Percentiles rank a stretch among this genome's conserved stretches.
These are phyloP conservation scores for Cornus controversa DNA, from an alignment of 148 eudicot species.

Conservation along the genomic window DNA sequence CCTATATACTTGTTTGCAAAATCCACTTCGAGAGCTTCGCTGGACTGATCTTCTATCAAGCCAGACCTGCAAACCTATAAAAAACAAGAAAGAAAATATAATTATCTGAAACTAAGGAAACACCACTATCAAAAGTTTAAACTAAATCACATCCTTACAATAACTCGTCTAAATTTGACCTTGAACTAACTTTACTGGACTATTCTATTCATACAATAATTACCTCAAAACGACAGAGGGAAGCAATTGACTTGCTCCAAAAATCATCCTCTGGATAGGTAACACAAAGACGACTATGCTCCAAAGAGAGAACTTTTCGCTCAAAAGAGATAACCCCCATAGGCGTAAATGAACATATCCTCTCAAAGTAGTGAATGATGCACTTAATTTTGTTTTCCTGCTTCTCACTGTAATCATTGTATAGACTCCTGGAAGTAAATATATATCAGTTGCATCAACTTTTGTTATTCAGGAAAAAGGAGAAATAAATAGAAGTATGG, in stretches of 20 bases:
- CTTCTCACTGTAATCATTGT: slow-evolving; percentile 48
- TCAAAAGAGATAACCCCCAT: slow-evolving; percentile 75
- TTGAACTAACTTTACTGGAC: neutral
- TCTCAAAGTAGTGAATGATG: slow-evolving; percentile 78
- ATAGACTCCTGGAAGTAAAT: slow-evolving; percentile 57
- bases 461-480: neutral
- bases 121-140: neutral
- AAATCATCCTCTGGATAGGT: slow-evolving; percentile 51
- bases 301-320: slow-evolving; percentile 75
- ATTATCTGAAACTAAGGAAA: neutral
- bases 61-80: slow-evolving; percentile 65
- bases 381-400: slow-evolving; percentile 87
- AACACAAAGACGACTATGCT: slow-evolving; percentile 29
- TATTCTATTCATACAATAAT: neutral
- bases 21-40: slow-evolving; percentile 86
- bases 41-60: slow-evolving; percentile 78
- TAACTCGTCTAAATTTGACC: neutral
- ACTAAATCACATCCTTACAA: neutral
- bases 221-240: slow-evolving; percentile 84
- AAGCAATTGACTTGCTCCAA: slow-evolving; percentile 64
- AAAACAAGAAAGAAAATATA: slow-evolving; percentile 6
- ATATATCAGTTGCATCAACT: slow-evolving; percentile 8
- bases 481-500: neutral
- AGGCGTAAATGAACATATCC: slow-evolving; percentile 65
- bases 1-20: slow-evolving; percentile 92